Base-by-base conservation (phyloP, 2,329 filamentous ascomycete species). In the Fusarium sp. region DNA sequence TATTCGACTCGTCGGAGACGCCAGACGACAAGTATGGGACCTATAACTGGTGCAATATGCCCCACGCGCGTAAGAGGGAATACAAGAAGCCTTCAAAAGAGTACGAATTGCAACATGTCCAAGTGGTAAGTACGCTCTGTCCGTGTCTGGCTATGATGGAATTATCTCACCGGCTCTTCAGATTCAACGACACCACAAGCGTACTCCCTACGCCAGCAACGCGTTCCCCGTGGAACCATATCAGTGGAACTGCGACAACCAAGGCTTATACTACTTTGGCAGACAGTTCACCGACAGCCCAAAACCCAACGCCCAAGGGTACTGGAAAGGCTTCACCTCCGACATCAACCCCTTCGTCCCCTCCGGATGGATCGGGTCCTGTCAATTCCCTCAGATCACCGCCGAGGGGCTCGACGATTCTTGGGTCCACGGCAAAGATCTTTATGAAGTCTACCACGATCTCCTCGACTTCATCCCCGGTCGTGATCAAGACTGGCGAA, bases 1-100 rank as follows among this genome's bases (percentile, higher is more conserved):
- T 91, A 15, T 95, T 88, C 76, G 87, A 92, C 69, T 82, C 83
- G 31, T 91, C 89, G 1, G 65, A 76, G 2, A 83, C 84, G 0
- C 84, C 89, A 0, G 76, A 80, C 49, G 70, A 75, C 1, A 66
- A 78, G 33, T 88, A 90, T 74, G 85, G 86, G 6, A 81, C 77
- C 1, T 93, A 93, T 75, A 92, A 94, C 73, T 94, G 83, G 82
- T 95, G 91, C 75, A 93, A 95, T 70, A 95, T 95, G 90, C 91
- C 92, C 1, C 92, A 94, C 76, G 88, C 91, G n/a, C 82, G 90
- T 29, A 76, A 73, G 19, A 74, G 75, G 13, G 89, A 91, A 68
- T 95, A 95, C 70, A 73, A 80, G 13, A 80, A 75, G 57, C 78
- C 83, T 0, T 67, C 77, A 1, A 62, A 75, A 0, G 83, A 82